A percentile compares a stretch with the other conserved stretches of the same genome.
Evolutionary conservation across 2,329 filamentous ascomycete genomes (phyloP).

Genomic region (Penicillium sp.): DNA sequence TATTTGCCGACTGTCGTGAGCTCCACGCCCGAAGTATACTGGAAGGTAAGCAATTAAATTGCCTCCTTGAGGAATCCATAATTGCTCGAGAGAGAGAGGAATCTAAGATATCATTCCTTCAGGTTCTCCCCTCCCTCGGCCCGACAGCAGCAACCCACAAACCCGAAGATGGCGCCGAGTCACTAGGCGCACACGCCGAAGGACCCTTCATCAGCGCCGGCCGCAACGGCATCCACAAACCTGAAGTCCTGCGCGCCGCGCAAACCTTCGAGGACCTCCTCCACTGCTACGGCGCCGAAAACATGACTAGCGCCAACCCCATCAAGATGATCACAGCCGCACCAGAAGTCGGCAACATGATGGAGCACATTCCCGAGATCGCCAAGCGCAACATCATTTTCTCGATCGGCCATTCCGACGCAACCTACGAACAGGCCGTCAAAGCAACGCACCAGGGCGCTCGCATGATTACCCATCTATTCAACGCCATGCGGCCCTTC

Average conservation of each 20-base stretch:
- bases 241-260: conserved; percentile 64
- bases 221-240: conserved; percentile 83
- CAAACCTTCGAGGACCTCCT: conserved; percentile 58
- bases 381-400: conserved; percentile 64
- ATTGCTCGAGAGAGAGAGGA: neutral
- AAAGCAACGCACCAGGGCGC: conserved; percentile 69
- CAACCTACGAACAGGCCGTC: conserved; percentile 77
- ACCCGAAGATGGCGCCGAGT: conserved; percentile 70
- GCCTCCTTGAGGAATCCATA: neutral
- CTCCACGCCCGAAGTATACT: conserved; percentile 75
- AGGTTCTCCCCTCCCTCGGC: conserved; percentile 68
- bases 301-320: conserved; percentile 48
- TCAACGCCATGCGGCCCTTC: conserved; percentile 89
- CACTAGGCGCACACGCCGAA: conserved; percentile 84
- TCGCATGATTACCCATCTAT: conserved; percentile 87
- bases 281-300: conserved; percentile 60
- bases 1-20: conserved; percentile 78
- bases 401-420: conserved; percentile 82
- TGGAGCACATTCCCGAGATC: conserved; percentile 64
- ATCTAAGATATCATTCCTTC: neutral
- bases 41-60: conserved; percentile 51
- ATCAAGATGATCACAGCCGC: conserved; percentile 84
- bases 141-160: conserved; percentile 62
- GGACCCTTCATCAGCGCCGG: conserved; percentile 79
- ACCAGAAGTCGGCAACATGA: conserved; percentile 72